Percentiles rank a stretch among this genome's conserved stretches.
These are phyloP conservation scores for Rhizoctonia solani DNA, from an alignment of 1,284 basidiomycete genomes.

Conservation along the genomic window DNA sequence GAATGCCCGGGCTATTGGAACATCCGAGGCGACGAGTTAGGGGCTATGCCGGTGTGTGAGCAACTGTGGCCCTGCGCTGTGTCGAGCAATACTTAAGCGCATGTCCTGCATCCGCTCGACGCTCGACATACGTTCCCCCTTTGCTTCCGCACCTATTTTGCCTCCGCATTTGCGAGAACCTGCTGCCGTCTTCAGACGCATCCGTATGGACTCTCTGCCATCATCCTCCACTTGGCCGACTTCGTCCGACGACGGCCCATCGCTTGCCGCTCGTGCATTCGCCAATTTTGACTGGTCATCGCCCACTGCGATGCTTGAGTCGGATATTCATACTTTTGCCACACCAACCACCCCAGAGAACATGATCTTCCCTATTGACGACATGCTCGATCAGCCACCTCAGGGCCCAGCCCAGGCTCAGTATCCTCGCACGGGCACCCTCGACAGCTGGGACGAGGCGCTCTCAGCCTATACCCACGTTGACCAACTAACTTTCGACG, in stretches of 20 bases:
- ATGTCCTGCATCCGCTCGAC: background rate
- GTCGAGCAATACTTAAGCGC: background rate
- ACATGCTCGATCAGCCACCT: background rate
- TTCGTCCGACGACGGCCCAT: constrained; percentile 5
- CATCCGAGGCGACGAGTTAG: background rate
- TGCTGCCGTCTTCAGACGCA: background rate
- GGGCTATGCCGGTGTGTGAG: constrained; percentile 4
- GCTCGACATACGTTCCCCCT: background rate
- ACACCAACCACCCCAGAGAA: constrained; percentile 12
- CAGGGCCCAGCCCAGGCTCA: background rate
- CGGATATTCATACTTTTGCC: background rate
- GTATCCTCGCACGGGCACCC: constrained; percentile 8
- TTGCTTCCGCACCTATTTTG: too few species aligned
- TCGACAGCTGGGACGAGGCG: background rate
- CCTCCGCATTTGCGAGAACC: background rate
- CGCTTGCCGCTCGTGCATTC: constrained; percentile 17
- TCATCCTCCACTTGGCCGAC: background rate
- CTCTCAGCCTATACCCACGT: constrained; percentile 6
- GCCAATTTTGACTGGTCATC: constrained; percentile 10
- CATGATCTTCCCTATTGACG: constrained; percentile 24
- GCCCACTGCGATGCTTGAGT: constrained; percentile 19
- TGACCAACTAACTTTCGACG: constrained; percentile 15
- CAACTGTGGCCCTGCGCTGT: too few species aligned
- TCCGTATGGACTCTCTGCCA: background rate
- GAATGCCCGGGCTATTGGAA: constrained; percentile 17